phyloP scores from a whole-genome alignment of 306 rosid genomes.

The Vigna radiata region DNA sequence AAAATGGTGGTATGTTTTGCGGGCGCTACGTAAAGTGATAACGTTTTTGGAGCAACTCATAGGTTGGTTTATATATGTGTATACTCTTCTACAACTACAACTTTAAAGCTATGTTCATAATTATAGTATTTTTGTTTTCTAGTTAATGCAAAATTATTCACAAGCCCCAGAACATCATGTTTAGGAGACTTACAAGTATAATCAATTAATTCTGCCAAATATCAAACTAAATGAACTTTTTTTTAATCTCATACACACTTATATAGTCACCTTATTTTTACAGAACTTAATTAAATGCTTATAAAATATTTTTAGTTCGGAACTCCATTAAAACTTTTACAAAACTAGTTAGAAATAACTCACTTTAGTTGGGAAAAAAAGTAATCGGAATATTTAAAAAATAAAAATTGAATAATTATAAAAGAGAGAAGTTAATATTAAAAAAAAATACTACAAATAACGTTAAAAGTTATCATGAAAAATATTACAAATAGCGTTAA shows the following conservation, averaged over 20 bases:
- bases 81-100: conserved; percentile 8
- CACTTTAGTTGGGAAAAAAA: too few relatives aligned
- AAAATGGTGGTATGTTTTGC: background rate
- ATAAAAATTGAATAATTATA: too few relatives aligned
- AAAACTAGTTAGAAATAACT: too few relatives aligned
- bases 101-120: conserved; percentile 5
- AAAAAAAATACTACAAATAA: too few relatives aligned
- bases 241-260: background rate
- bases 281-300: background rate
- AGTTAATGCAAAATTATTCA: background rate
- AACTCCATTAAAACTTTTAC: background rate
- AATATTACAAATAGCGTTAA: too few relatives aligned
- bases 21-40: background rate
- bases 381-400: too few relatives aligned
- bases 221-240: background rate
- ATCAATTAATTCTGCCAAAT: background rate
- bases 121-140: background rate
- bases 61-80: background rate
- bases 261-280: background rate
- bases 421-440: too few relatives aligned
- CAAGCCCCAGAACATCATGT: background rate
- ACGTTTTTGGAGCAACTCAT: background rate
- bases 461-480: too few relatives aligned
- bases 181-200: background rate
- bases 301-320: background rate